phyloP scores from a whole-genome alignment of 2,329 filamentous ascomycete species.

The Gremmenia infestans region DNA sequence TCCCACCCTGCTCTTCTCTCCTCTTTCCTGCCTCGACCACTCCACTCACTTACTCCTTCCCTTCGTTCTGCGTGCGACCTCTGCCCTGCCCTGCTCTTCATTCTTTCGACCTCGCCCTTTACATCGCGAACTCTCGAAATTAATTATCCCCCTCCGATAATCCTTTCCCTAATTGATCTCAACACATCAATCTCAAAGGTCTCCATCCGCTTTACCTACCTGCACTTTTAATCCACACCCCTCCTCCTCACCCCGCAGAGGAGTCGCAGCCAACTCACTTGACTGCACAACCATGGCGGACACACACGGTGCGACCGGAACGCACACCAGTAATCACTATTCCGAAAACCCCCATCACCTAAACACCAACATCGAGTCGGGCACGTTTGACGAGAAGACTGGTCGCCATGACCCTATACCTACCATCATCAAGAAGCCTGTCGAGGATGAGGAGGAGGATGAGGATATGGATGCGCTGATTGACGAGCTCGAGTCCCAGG shows the following conservation, averaged over 20 bases:
- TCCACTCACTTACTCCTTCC: neutral
- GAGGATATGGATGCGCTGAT: constrained; percentile 85
- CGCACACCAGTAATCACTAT: constrained; percentile 12
- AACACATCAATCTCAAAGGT: neutral
- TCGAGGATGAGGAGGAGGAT: constrained; percentile 63
- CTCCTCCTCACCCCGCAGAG: too few species aligned
- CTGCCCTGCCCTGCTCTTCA: too few species aligned
- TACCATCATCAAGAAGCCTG: constrained; percentile 22
- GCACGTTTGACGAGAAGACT: constrained; percentile 60
- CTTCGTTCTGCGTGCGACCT: too few species aligned
- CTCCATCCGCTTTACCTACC: neutral
- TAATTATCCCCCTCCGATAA: neutral
- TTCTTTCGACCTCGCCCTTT: neutral
- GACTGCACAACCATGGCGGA: constrained; percentile 20
- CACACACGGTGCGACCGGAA: constrained; percentile 16
- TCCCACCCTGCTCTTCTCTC: neutral
- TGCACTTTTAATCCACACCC: too few species aligned
- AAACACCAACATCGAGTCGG: constrained; percentile 60
- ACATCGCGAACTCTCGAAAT: neutral
- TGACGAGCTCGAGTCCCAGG: constrained; percentile 78
- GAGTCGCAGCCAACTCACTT: constrained; percentile 13
- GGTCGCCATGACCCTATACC: constrained; percentile 34
- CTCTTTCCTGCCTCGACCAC: neutral
- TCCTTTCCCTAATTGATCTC: neutral
- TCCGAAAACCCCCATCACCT: constrained; percentile 34